phyloP scores from a whole-genome alignment of 2,329 filamentous ascomycete genomes.

The Colletotrichum tanaceti region DNA sequence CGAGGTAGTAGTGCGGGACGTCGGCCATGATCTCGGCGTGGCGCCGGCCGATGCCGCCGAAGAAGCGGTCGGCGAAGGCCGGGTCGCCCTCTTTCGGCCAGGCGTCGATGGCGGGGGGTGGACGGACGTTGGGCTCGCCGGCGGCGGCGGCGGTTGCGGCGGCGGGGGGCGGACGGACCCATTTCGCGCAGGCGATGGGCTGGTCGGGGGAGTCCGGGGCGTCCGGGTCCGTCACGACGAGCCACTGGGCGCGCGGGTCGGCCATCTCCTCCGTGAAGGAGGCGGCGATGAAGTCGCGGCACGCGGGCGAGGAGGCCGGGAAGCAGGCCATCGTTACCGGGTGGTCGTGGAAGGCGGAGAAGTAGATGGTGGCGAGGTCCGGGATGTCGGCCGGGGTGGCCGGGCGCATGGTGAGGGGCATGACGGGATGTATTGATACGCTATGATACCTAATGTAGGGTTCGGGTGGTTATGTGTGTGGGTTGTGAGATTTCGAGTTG shows the following conservation, averaged over 20 bases:
- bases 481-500: too few relatives aligned
- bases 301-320: constrained; percentile 44
- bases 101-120: constrained; percentile 41
- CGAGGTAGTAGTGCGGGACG: constrained; percentile 61
- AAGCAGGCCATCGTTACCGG: constrained; percentile 54
- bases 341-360: constrained; percentile 57
- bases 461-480: fast-evolving
- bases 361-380: constrained; percentile 56
- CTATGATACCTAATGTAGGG: fast-evolving
- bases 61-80: constrained; percentile 54
- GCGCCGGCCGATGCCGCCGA: constrained; percentile 50
- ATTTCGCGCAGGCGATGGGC: constrained; percentile 61
- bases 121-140: constrained; percentile 43
- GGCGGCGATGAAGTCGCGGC: constrained; percentile 51
- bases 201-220: constrained; percentile 37
- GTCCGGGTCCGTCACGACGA: constrained; percentile 54
- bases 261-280: constrained; percentile 53
- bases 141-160: constrained; percentile 39
- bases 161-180: constrained; percentile 55
- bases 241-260: constrained; percentile 52
- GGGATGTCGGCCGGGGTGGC: constrained; percentile 56
- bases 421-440: constrained; percentile 12
- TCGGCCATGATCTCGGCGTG: constrained; percentile 54
- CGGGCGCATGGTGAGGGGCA: constrained; percentile 50
- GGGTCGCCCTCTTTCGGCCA: constrained; percentile 56